Conservation (phyloP, 768 basidiomycete genomes). For the Hortiboletus flavorubellus region DNA sequence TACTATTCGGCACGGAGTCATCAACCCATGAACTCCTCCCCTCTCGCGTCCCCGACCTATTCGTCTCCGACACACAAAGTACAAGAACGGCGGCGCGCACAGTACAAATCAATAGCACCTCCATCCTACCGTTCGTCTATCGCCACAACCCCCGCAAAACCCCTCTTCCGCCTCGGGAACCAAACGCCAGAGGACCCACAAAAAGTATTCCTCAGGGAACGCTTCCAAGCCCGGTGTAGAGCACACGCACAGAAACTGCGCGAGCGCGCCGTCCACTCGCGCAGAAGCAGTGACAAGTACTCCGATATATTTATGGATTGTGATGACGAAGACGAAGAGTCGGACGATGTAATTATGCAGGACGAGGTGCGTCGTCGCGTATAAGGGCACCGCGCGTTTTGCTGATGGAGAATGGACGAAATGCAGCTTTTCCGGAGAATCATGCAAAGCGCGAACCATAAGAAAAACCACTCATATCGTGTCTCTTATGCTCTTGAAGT, state of each 20-base stretch:
- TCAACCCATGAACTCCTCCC: conserved; percentile 47
- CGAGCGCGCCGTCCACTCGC: conserved; percentile 41
- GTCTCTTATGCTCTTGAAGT: conserved; percentile 66
- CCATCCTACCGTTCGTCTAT: conserved; percentile 21
- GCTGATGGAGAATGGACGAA: conserved; percentile 5
- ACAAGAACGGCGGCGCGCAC: conserved; percentile 50
- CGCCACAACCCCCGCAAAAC: conserved; percentile 5
- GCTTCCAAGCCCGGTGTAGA: conserved; percentile 58
- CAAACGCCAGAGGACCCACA: conserved; percentile 43
- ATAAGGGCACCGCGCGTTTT: neutral
- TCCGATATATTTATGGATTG: conserved; percentile 48
- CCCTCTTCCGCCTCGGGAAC: conserved; percentile 12
- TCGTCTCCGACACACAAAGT: conserved; percentile 46
- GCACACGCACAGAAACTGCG: conserved; percentile 59
- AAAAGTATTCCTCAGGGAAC: conserved; percentile 54
- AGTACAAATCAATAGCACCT: conserved; percentile 45
- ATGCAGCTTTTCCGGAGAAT: conserved; percentile 64
- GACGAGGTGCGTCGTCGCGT: conserved; percentile 46
- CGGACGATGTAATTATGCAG: conserved; percentile 56
- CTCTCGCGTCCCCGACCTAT: conserved; percentile 43
- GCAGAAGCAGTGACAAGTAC: conserved; percentile 45
- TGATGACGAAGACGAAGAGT: conserved; percentile 51
- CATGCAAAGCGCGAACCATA: conserved; percentile 50
- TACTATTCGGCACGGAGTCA: conserved; percentile 29
- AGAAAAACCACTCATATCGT: conserved; percentile 50